phyloP scores from a whole-genome alignment of 179 eudicot genomes.

The Spinacia oleracea region DNA sequence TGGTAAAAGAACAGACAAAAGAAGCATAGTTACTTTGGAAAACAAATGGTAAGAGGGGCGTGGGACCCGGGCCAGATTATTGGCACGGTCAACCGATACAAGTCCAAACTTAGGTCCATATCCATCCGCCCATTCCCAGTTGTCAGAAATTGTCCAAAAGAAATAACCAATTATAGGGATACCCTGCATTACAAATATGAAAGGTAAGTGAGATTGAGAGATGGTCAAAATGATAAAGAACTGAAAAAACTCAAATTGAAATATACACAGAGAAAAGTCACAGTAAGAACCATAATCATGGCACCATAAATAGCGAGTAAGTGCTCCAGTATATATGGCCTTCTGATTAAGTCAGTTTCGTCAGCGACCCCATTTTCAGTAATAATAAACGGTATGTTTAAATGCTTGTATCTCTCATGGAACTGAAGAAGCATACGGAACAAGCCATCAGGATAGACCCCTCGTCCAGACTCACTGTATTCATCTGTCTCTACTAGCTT shows the following conservation, averaged over 20 bases:
- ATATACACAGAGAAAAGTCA: conserved; percentile 14
- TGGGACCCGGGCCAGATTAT: conserved; percentile 76
- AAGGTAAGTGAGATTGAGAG: neutral
- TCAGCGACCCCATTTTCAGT: conserved; percentile 93
- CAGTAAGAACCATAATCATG: conserved; percentile 66
- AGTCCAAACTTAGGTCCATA: conserved; percentile 99
- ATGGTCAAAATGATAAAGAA: neutral
- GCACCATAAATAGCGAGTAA: conserved; percentile 89
- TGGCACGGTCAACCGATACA: conserved; percentile 93
- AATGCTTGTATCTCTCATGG: conserved; percentile 94
- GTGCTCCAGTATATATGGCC: conserved; percentile 88
- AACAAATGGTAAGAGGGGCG: conserved; percentile 94
- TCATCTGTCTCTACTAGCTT: conserved; percentile 85
- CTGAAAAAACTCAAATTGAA: conserved; percentile 11
- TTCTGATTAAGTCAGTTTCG: conserved; percentile 88
- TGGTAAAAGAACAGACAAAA: neutral
- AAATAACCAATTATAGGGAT: conserved; percentile 85
- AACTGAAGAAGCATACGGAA: conserved; percentile 85
- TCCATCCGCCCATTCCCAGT: conserved; percentile 99
- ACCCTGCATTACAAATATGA: conserved; percentile 53
- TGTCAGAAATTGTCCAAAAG: conserved; percentile 98
- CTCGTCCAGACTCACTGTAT: conserved; percentile 97
- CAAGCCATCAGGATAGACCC: conserved; percentile 95
- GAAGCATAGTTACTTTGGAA: conserved; percentile 46
- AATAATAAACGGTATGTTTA: conserved; percentile 73